Evolutionary conservation across 2,329 filamentous ascomycete species (phyloP).

Genomic region (Trichoderma semiorbis): DNA sequence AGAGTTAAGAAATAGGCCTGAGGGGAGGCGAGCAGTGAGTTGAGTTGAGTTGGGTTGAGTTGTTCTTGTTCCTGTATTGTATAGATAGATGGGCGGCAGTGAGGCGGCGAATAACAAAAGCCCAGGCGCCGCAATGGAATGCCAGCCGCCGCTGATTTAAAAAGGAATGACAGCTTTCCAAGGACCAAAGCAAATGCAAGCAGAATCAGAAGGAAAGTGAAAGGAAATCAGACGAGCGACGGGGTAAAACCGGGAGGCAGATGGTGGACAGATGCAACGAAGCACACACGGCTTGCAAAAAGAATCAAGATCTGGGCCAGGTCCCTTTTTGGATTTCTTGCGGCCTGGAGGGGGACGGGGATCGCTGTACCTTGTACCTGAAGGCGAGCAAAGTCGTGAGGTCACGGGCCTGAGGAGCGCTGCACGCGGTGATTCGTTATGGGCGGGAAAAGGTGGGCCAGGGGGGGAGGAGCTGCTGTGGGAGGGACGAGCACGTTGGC

Average conservation of each 20-base stretch:
- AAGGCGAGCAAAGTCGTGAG: constrained; percentile 25
- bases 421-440: constrained; percentile 22
- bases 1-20: neutral
- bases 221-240: constrained; percentile 13
- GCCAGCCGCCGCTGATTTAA: constrained; percentile 11
- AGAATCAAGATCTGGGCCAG: constrained; percentile 13
- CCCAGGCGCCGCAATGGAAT: constrained; percentile 5
- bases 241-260: neutral
- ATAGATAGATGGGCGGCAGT: neutral
- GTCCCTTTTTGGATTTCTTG: constrained; percentile 15
- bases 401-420: constrained; percentile 25
- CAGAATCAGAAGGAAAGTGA: constrained; percentile 4
- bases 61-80: neutral
- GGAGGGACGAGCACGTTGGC: neutral
- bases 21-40: neutral
- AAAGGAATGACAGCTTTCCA: constrained; percentile 17
- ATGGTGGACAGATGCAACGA: constrained; percentile 18
- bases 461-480: neutral
- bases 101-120: constrained; percentile 4
- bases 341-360: neutral
- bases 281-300: constrained; percentile 14
- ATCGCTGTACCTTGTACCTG: constrained; percentile 16
- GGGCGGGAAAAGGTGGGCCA: constrained; percentile 2
- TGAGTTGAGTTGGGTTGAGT: neutral
- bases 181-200: neutral